Evolutionary conservation across 495 filamentous ascomycete species (phyloP), one percentile per base, ranked within the genome.

Genomic region (Margaritispora aquatica): DNA sequence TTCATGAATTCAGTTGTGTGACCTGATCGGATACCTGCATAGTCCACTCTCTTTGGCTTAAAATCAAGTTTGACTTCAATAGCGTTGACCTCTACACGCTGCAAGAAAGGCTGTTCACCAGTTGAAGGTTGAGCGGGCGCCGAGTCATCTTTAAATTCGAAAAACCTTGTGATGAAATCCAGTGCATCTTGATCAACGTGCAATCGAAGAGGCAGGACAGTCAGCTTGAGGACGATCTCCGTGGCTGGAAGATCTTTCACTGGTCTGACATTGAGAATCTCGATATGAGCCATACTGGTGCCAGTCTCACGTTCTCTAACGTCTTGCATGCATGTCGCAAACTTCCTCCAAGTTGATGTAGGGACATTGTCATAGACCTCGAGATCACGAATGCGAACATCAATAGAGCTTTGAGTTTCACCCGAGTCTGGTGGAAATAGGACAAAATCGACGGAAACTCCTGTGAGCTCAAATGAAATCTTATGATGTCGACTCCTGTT

Each of bases 1-100:
- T 99, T 97, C 95, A 97, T 97, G 69, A 99, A 94, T 70, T 99
- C 95, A 0, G 89, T 96, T 1, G 95, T 99, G 59, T 90, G 92
- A n/a, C 95, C 95, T 4, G 95, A 96, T n/a, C 92, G 86, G 7
- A 99, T 81, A 10, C 92, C 90, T 0, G 84, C 88, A 67, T 97
- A 99, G 72, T 99, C 91, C 23, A 99, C 89, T 13, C 90, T 83
- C 72, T 97, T 97, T 5, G 95, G 95, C 71, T 99, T 99, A 75
- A 97, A 99, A 71, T 99, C 94, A 4, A 97, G 80, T 61, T 84
- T 88, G 52, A 99, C 75, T 13, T 82, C 87, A 10, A 97, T 78
- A 15, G 88, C 80, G 62, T 90, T 88, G 54, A 99, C 80, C 70
- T 97, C 92, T 19, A 88, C 86, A 38, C 95, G 82, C 65, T 97